Evolutionary conservation across 768 basidiomycete genomes (phyloP), one percentile per base, ranked within the genome.

Genomic region (Hemileccinum impolitum): DNA sequence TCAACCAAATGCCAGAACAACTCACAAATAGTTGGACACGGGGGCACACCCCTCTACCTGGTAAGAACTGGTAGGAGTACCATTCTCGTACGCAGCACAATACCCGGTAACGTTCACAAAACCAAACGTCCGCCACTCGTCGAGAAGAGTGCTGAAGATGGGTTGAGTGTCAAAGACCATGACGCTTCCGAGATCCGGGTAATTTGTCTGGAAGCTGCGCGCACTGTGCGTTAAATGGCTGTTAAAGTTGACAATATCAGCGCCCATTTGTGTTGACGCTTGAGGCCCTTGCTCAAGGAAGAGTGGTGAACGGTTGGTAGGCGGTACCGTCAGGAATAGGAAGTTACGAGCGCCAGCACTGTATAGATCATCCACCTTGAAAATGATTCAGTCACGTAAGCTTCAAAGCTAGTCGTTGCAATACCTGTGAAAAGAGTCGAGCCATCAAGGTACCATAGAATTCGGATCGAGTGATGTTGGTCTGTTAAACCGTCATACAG

Each of bases 1-100:
- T n/a, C 34, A 41, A 41, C 23, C 26, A 6, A 26, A 28, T n/a
- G 18, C 12, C 1, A 12, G 14, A 47, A 15, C 6, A 13, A 71
- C 80, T 70, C 59, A 82, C 82, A 85, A 84, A 60, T 84, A 84
- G 40, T 71, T 82, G 17, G 78, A 80, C 25, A 80, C 82, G 3
- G 82, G 83, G 13, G 80, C 81, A 60, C 80, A 85, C 3, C 76
- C 76, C 7, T 72, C 61, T 12, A 75, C 71, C 64, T 84, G 79
- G 34, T 80, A 81, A n/a, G 75, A 78, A 38, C 45, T 53, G 9
- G 71, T 64, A 6, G 78, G 72, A 0, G 80, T 81, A 10, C 82
- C 82, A 54, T 78, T 80, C 60, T 78, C 65, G 61, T 85, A 85
- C 3, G 75, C 78, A 23, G 72, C 70, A 57, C 81, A 82, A 49